phyloP scores from a whole-genome alignment of 805 yeast species.

The Geotrichum ghanense region DNA sequence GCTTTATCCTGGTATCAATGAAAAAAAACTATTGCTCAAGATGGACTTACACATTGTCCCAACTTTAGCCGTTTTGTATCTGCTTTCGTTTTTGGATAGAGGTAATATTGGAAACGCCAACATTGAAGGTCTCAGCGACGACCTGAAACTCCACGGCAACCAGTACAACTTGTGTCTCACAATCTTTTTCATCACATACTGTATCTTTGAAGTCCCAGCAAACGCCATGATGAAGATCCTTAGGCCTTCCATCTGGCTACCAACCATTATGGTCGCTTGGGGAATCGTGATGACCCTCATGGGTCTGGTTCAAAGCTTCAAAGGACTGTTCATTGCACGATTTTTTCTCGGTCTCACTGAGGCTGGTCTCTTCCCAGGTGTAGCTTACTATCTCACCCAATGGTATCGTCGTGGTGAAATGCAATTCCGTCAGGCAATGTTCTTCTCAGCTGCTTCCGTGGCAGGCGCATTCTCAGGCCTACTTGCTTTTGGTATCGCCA shows the following conservation, averaged over 20 bases:
- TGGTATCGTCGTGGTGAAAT: slow-evolving; percentile 31
- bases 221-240: slow-evolving; percentile 1
- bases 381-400: slow-evolving; percentile 21
- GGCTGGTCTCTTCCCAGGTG: slow-evolving; percentile 30
- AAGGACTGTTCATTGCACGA: slow-evolving; percentile 26
- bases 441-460: slow-evolving; percentile 21
- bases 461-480: slow-evolving; percentile 26
- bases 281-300: slow-evolving; percentile 20
- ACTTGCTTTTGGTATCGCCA: slow-evolving; percentile 20
- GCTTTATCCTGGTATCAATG: background rate
- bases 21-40: slow-evolving; percentile 34
- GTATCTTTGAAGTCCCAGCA: slow-evolving; percentile 16
- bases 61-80: slow-evolving; percentile 21
- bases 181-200: slow-evolving; percentile 31
- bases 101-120: slow-evolving; percentile 28
- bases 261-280: slow-evolving; percentile 19
- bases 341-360: slow-evolving; percentile 33
- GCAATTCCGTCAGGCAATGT: slow-evolving; percentile 29
- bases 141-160: slow-evolving; percentile 27
- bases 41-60: slow-evolving; percentile 33
- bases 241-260: slow-evolving; percentile 2
- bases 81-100: slow-evolving; percentile 26
- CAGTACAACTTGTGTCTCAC: slow-evolving; percentile 34
- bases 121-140: slow-evolving; percentile 24
- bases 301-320: slow-evolving; percentile 20